phyloP scores from a whole-genome alignment of 352 stramenopile genomes.

The Phytophthora macrochlamydospora region DNA sequence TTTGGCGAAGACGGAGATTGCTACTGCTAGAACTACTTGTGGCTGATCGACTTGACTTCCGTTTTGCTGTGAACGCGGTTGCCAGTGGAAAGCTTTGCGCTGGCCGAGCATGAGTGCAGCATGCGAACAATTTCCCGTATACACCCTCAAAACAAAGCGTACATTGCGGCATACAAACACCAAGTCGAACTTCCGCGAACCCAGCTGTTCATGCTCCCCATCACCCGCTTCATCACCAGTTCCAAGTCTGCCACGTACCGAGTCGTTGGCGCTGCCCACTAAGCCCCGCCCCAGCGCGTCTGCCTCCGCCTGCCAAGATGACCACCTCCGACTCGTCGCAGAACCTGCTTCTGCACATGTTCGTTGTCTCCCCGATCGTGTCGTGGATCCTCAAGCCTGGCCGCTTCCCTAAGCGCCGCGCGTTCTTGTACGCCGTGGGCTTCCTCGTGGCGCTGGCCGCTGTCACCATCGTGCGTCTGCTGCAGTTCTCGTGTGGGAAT shows the following conservation, averaged over 20 bases:
- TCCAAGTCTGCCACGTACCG: neutral
- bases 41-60: too few species aligned
- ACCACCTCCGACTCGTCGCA: constrained; percentile 63
- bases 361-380: constrained; percentile 87
- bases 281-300: constrained; percentile 38
- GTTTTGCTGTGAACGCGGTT: too few species aligned
- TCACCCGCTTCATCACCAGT: neutral
- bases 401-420: constrained; percentile 92
- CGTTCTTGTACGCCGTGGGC: constrained; percentile 94
- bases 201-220: neutral
- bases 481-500: neutral
- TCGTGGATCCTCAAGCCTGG: constrained; percentile 96
- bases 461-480: constrained; percentile 88
- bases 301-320: constrained; percentile 28
- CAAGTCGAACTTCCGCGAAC: neutral
- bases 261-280: neutral
- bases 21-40: too few species aligned
- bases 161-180: neutral
- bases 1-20: too few species aligned
- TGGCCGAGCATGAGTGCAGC: too few species aligned
- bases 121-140: too few species aligned
- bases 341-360: constrained; percentile 73
- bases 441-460: constrained; percentile 93
- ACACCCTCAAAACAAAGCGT: too few species aligned
- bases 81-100: too few species aligned